Conservation (phyloP, 148 eudicot genomes). For the Dysphania ambrosioides region DNA sequence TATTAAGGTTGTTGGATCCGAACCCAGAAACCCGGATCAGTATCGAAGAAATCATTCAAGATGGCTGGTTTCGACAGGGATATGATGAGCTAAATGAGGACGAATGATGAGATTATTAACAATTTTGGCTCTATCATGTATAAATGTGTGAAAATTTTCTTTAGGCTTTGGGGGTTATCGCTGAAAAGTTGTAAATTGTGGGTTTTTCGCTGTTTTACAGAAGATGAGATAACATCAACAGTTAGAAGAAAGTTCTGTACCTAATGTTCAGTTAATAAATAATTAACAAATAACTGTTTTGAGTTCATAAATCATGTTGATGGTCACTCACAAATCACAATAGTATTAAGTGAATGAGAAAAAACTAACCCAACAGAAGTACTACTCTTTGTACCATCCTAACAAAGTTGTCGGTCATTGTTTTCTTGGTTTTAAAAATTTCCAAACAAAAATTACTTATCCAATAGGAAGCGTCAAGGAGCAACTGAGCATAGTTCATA, state of each 20-base stretch:
- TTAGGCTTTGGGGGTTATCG: not conserved
- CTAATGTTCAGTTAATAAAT: not conserved
- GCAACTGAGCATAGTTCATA: no score
- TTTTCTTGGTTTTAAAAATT: not conserved
- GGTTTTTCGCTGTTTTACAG: not conserved
- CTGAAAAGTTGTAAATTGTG: no score
- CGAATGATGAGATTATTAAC: not conserved
- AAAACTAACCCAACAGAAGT: not conserved
- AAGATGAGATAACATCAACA: not conserved
- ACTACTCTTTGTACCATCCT: not conserved
- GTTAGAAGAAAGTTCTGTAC: not conserved
- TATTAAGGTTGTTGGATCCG: constrained; percentile 60
- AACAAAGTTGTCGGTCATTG: not conserved
- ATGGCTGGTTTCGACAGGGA: constrained; percentile 66
- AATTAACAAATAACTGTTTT: not conserved
- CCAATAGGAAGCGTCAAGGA: not conserved
- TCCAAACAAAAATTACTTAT: not conserved
- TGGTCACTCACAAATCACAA: not conserved
- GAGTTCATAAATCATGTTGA: no score
- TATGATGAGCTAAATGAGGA: constrained; percentile 25
- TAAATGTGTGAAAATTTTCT: not conserved
- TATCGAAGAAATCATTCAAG: constrained; percentile 48
- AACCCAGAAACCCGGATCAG: constrained; percentile 64
- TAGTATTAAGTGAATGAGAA: not conserved
- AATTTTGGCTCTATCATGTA: no score